Evolutionary conservation across 2,329 filamentous ascomycete species (phyloP), one percentile per base, ranked within the genome.

Genomic region (Epichloe coenophiala): DNA sequence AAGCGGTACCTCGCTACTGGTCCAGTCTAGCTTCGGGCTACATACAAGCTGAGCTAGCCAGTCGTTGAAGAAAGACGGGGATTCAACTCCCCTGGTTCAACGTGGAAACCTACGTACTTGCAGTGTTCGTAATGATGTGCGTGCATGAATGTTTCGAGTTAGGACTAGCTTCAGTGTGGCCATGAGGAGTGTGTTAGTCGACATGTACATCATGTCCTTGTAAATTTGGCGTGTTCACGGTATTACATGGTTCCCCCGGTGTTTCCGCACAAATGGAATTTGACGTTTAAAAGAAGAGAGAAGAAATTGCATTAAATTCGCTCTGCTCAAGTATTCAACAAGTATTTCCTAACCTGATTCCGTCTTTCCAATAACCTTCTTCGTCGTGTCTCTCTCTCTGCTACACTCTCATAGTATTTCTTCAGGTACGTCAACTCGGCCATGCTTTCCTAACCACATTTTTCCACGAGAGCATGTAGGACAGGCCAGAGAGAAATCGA

Each of bases 401-500:
- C 50, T 38, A 68, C 48, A 17, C 45, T 56, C n/a, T 61, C 50
- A 49, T 71, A 73, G 51, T 74, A 75, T 41, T 51, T 56, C 17
- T 55, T 57, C 43, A 76, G 57, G 5, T 55, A 55, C 15, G 54
- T 54, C 13, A 64, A 51, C 1, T 64, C 62, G 5, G 57, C 56
- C 5, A 74, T 57, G 0, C 56, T 55, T 2, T 61, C 63, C 4
- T 59, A 41, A 1, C 64, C 68, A 50, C 61, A 61, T 17, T 17
- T 19, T 65, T 62, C 54, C 8, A 68, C 60, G 19, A 79, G 65
- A 35, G 68, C 67, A 51, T 77, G 63, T 52, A 83, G 56, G 13
- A 78, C 67, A 1, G 79, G 77, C 74, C 75, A 80, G 3, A 80
- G 75, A 76, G 59, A 73, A 82, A 60, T 83, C 79, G 0, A 72